These are phyloP conservation scores for Cladosporium sp. DNA, from an alignment of 2,329 filamentous ascomycete genomes.

Conservation along the genomic window DNA sequence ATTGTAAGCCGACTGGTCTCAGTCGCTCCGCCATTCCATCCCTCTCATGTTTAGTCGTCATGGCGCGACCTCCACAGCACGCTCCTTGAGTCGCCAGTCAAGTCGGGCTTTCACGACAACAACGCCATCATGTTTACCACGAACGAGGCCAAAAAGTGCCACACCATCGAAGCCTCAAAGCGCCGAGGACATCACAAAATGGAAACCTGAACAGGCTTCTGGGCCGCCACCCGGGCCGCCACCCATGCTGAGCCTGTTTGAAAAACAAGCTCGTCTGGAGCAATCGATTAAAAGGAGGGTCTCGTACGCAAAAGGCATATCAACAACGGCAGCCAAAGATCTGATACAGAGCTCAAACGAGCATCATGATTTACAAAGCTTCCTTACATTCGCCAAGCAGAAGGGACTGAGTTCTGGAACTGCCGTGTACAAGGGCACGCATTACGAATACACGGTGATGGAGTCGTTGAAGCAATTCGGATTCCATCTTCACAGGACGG, in stretches of 20 bases:
- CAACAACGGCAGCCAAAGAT: background rate
- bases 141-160: background rate
- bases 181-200: background rate
- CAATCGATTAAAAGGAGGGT: slow-evolving; percentile 3
- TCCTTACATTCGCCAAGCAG: slow-evolving; percentile 63
- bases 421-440: slow-evolving; percentile 69
- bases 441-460: slow-evolving; percentile 72
- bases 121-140: background rate
- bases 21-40: slow-evolving; percentile 3
- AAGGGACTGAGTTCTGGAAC: slow-evolving; percentile 56
- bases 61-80: background rate
- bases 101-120: background rate
- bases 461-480: slow-evolving; percentile 59
- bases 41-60: slow-evolving; percentile 14
- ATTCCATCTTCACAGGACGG: slow-evolving; percentile 66
- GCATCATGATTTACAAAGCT: slow-evolving; percentile 66
- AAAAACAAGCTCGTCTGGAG: slow-evolving; percentile 13
- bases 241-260: slow-evolving; percentile 6
- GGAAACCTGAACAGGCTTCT: background rate
- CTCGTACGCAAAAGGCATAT: background rate
- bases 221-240: background rate
- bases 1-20: slow-evolving; percentile 10
- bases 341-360: slow-evolving; percentile 29
- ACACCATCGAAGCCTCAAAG: background rate
- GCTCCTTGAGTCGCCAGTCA: background rate